Evolutionary conservation across 2,329 filamentous ascomycete genomes (phyloP), one percentile per base, ranked within the genome.

Genomic region (Alternaria tenuissima): DNA sequence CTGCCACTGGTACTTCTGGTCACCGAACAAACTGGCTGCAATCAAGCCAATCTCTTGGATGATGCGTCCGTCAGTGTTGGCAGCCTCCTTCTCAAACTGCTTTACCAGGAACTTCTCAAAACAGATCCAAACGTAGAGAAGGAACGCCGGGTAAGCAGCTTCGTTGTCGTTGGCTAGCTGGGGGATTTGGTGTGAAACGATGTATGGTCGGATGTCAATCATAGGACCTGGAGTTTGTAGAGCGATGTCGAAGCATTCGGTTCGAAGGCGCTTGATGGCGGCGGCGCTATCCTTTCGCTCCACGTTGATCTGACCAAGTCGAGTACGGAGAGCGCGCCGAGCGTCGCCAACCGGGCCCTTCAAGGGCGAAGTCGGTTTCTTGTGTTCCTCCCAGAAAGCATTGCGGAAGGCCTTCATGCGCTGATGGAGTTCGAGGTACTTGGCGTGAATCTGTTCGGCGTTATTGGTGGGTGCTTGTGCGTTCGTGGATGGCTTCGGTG

Each of bases 1-100:
- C 52, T 89, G 85, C 84, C 88, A 91, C 55, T 86, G 82, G 72
- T 92, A 91, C 16, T 87, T 84, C 18, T 87, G 83, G 53, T 86
- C 84, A 1, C 91, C 90, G 75, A 96, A 94, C 30, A 96, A 85
- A 64, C 89, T 87, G 7, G 90, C 90, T 1, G 89, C 85, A 24
- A 94, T 83, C 24, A 94, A 87, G n/a, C 93, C 93, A 44, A 96
- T 85, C 0, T 91, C 90, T 67, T 95, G 91, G 9, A 92, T 92
- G 57, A 76, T 74, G 18, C 74, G 71, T 16, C 75, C 72, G 51
- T 81, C 78, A 38, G 77, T 69, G 20, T 70, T 76, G 41, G 75
- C 71, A 26, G 73, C 76, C 64, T 82, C 81, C 47, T 71, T 69
- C 28, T 77, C 76, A 51, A 83, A 78, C 65, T 93, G 91, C 47